phyloP scores from a whole-genome alignment of 176 grass and related monocot genomes.

The Stipa capillata region DNA sequence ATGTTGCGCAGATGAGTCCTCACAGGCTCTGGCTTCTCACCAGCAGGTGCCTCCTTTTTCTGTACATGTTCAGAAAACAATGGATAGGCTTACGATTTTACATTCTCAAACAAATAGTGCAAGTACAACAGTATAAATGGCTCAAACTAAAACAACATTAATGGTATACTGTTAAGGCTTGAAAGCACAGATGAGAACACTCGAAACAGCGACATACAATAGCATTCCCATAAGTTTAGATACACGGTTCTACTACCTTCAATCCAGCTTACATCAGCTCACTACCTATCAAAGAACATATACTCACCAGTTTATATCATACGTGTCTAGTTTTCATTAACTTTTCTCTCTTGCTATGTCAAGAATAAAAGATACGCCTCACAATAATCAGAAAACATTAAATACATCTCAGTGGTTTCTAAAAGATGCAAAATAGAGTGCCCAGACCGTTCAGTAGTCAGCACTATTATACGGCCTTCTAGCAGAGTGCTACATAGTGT shows the following conservation, averaged over 20 bases:
- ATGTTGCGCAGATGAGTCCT: slow-evolving; percentile 54
- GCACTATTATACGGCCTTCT: background rate
- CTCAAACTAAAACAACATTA: background rate
- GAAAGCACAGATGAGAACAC: background rate
- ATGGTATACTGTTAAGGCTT: background rate
- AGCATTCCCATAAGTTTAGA: background rate
- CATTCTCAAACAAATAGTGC: background rate
- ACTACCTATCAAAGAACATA: too few species aligned
- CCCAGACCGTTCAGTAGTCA: background rate
- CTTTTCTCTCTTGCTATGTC: background rate
- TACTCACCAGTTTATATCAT: background rate
- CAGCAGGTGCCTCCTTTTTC: slow-evolving; percentile 41
- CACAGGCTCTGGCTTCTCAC: slow-evolving; percentile 50
- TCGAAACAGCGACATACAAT: background rate
- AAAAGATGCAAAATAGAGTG: background rate
- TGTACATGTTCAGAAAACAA: slow-evolving; percentile 16
- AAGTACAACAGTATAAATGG: background rate
- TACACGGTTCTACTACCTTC: background rate
- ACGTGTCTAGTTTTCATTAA: background rate
- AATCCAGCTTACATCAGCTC: background rate
- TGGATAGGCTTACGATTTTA: background rate
- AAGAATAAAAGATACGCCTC: background rate
- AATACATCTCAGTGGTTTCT: background rate
- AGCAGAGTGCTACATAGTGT: background rate
- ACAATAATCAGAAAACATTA: background rate